A percentile compares a stretch with the other conserved stretches of the same genome.
phyloP scores from a whole-genome alignment of 2,329 filamentous ascomycete species.

The Fusarium subtropicale region DNA sequence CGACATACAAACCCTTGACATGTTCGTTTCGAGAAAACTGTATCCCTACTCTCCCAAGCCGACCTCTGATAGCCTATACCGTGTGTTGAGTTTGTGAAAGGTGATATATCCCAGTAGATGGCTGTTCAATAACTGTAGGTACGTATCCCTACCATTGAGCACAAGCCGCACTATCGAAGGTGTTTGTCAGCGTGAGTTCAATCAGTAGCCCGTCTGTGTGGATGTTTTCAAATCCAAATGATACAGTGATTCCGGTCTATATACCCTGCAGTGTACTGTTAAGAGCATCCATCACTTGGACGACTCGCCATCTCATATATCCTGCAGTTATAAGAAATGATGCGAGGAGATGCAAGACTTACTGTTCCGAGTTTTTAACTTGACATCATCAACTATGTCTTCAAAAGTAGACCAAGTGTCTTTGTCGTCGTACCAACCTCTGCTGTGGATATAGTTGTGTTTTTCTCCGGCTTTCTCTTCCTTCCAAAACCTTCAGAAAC shows the following conservation, averaged over 20 bases:
- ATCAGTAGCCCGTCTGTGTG: not conserved
- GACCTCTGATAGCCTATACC: not conserved
- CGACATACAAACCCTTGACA: not conserved
- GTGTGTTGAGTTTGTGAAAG: not conserved
- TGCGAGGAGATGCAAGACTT: not conserved
- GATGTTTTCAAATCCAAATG: rapidly evolving
- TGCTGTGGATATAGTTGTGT: constrained; percentile 24
- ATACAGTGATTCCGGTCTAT: too few relatives aligned
- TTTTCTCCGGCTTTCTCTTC: constrained; percentile 12
- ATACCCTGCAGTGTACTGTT: too few relatives aligned
- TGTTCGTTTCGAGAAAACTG: not conserved
- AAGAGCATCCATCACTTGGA: too few relatives aligned
- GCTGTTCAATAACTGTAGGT: not conserved
- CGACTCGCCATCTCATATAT: not conserved
- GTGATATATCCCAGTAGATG: not conserved
- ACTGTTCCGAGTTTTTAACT: not conserved
- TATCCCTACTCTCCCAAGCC: not conserved
- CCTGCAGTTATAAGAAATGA: not conserved
- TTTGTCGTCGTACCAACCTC: constrained; percentile 20
- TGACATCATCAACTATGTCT: not conserved
- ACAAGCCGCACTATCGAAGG: not conserved
- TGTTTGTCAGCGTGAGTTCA: not conserved
- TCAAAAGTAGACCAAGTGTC: not conserved
- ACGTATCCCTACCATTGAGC: not conserved
- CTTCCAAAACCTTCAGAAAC: not conserved